These are phyloP conservation scores for Saccharomycopsis fermentans DNA, from an alignment of 805 yeast species.

Conservation along the genomic window DNA sequence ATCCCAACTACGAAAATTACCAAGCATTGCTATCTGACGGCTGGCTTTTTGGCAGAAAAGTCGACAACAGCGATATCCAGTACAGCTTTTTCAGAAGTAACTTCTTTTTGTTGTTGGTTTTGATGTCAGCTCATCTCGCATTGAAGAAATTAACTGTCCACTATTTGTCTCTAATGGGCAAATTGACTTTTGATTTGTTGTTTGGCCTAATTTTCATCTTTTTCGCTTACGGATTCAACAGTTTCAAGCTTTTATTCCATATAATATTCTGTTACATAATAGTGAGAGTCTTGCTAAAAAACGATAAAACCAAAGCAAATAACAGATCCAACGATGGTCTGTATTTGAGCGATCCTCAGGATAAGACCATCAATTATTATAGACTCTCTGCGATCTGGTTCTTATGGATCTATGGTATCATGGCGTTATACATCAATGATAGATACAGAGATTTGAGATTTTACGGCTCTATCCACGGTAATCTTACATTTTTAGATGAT, in stretches of 20 bases:
- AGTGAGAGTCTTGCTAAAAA: constrained; percentile 5
- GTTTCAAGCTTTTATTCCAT: constrained; percentile 51
- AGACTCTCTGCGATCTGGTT: constrained; percentile 31
- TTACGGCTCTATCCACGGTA: constrained; percentile 30
- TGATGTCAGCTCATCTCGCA: constrained; percentile 44
- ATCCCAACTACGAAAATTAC: constrained; percentile 60
- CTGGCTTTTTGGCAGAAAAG: constrained; percentile 84
- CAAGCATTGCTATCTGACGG: constrained; percentile 60
- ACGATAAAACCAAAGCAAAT: constrained; percentile 7
- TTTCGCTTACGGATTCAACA: constrained; percentile 74
- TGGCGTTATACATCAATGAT: constrained; percentile 70
- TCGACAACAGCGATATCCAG: constrained; percentile 87
- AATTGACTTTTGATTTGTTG: constrained; percentile 57
- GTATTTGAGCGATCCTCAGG: no score
- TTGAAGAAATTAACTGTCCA: constrained; percentile 32
- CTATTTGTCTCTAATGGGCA: constrained; percentile 16
- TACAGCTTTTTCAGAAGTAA: constrained; percentile 82
- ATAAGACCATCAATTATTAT: constrained; percentile 12
- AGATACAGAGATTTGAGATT: constrained; percentile 43
- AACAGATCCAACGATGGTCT: no score
- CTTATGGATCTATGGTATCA: constrained; percentile 77
- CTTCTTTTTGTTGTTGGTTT: constrained; percentile 47
- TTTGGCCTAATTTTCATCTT: constrained; percentile 62
- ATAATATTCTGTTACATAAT: constrained; percentile 43
- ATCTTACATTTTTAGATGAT: constrained; percentile 45